Evolutionary conservation across 1,284 basidiomycete species (phyloP), one percentile per base, ranked within the genome.

Genomic region (Tetrapyrgos nigripes): DNA sequence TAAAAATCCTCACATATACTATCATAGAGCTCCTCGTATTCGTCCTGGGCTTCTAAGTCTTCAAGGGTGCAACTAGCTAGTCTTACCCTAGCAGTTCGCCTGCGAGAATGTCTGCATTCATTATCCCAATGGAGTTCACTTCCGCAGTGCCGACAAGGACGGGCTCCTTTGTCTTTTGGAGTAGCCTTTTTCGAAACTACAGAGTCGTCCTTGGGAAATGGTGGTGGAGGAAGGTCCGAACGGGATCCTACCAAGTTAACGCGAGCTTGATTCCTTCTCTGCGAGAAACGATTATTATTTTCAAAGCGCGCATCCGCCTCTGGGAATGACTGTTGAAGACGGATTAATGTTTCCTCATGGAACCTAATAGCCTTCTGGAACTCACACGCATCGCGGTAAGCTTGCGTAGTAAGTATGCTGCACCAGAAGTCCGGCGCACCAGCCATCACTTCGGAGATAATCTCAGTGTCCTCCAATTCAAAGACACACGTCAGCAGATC

Each of bases 131-230:
- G 74, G n/a, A 69, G 69, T 1, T 51, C 62, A 31, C 71, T 74
- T 9, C 76, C 73, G 53, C 76, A 79, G 29, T 74, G 71, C n/a
- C 68, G 58, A 61, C 76, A 78, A 1, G 74, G 73, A 35, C 71
- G 44, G 17, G 68, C 70, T 6, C 69, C 68, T 48, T 67, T 68
- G 0, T 59, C 40, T 48, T 66, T 61, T 0, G 73, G 74, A 2
- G 74, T 76, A 21, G 59, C 61, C 28, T 59, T 61, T n/a, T 59
- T 63, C 2, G 70, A 71, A 0, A 74, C 57, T 23, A 64, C 73
- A 2, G 24, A 13, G 47, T 76, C 70, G 52, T 75, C 73, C 50
- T 67, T 68, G 0, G 71, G 71, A 47, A 66, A 75, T 46, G 48
- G n/a, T 21, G 62, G 60, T 53, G 58, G 5, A 44, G 45, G 33